Percentiles rank a stretch among this genome's conserved stretches.
Evolutionary conservation across 305 asterid genomes (phyloP).

Genomic region (Coffea humblotiana): DNA sequence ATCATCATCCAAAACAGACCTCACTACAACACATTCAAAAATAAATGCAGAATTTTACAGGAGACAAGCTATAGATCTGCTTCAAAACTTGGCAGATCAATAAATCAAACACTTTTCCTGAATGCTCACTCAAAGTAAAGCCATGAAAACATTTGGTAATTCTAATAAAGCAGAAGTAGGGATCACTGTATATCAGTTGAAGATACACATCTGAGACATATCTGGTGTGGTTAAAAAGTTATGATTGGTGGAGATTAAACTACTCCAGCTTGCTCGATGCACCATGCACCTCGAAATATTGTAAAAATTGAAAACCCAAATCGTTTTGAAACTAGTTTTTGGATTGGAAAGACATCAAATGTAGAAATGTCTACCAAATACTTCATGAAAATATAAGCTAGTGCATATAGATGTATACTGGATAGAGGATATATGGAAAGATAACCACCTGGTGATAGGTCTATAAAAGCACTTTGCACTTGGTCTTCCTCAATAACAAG

Average conservation of each 20-base stretch:
- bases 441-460: slow-evolving; percentile 91
- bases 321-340: not conserved
- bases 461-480: slow-evolving; percentile 89
- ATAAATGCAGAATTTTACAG: not conserved
- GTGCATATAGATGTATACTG: not conserved
- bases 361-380: not conserved
- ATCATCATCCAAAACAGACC: not conserved
- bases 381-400: not conserved
- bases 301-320: not conserved
- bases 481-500: slow-evolving; percentile 21
- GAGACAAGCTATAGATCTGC: not conserved
- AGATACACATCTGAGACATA: not conserved
- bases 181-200: not conserved
- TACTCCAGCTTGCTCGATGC: not conserved
- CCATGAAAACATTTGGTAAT: not conserved
- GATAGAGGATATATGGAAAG: slow-evolving; percentile 12
- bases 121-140: not conserved
- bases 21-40: not conserved
- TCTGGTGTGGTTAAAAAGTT: not conserved
- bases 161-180: not conserved
- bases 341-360: not conserved
- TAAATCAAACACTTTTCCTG: not conserved
- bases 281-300: not conserved
- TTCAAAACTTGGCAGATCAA: not conserved
- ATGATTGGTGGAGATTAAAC: not conserved